Evolutionary conservation across 2,329 filamentous ascomycete species (phyloP).

Genomic region (Monosporascus sp.): DNA sequence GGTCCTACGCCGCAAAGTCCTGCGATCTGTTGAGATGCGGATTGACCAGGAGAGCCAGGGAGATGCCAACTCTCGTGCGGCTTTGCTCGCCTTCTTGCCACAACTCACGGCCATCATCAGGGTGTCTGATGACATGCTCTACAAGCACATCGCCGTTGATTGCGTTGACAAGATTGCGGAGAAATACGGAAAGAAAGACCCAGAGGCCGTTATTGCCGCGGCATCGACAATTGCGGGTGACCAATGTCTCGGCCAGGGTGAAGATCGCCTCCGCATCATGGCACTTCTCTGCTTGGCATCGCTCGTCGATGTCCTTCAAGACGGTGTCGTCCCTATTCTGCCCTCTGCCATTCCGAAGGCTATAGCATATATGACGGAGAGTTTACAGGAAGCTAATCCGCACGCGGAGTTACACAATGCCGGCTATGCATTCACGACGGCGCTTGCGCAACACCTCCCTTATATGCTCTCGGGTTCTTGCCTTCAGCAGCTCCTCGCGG

Average conservation of each 20-base stretch:
- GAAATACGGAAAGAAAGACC: constrained; percentile 91
- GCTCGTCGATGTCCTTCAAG: constrained; percentile 80
- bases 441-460: constrained; percentile 76
- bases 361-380: constrained; percentile 65
- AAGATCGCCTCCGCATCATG: constrained; percentile 71
- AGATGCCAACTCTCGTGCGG: constrained; percentile 62
- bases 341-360: constrained; percentile 70
- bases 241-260: constrained; percentile 69
- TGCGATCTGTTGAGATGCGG: constrained; percentile 74
- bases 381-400: constrained; percentile 47
- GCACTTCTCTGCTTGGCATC: constrained; percentile 87
- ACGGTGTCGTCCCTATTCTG: constrained; percentile 78
- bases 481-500: constrained; percentile 64
- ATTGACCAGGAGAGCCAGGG: constrained; percentile 68
- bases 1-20: constrained; percentile 72
- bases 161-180: constrained; percentile 92
- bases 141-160: constrained; percentile 80
- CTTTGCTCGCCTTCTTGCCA: constrained; percentile 73
- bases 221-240: constrained; percentile 72
- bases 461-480: constrained; percentile 81
- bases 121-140: constrained; percentile 64
- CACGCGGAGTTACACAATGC: constrained; percentile 72
- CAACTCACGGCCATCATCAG: constrained; percentile 73
- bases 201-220: constrained; percentile 68
- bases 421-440: constrained; percentile 71